Evolutionary conservation across 2,329 filamentous ascomycete genomes (phyloP).

Genomic region (Daldinia eschscholtzii): DNA sequence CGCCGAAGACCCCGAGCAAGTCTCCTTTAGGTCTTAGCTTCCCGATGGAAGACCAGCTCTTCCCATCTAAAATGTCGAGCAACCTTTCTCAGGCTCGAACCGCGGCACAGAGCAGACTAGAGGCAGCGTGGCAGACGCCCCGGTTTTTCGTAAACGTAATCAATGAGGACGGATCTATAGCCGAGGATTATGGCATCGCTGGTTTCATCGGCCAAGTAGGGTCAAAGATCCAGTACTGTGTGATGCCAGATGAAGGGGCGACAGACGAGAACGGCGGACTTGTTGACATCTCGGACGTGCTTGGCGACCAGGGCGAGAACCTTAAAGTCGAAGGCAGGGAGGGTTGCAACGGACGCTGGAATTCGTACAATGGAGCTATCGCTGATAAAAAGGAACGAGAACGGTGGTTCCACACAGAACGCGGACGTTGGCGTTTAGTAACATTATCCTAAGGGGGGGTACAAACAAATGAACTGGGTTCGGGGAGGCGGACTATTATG

Average conservation of each 20-base stretch:
- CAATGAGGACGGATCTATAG: conserved; percentile 64
- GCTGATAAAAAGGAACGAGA: conserved; percentile 62
- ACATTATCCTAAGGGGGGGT: conserved; percentile 35
- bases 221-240: conserved; percentile 70
- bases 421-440: conserved; percentile 58
- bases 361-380: conserved; percentile 48
- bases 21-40: conserved; percentile 46
- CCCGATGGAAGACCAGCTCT: conserved; percentile 46
- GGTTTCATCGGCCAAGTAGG: conserved; percentile 72
- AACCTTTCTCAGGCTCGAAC: conserved; percentile 67
- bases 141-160: conserved; percentile 70
- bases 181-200: conserved; percentile 67
- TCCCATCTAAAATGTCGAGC: conserved; percentile 54
- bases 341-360: conserved; percentile 64
- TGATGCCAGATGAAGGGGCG: conserved; percentile 69
- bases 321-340: conserved; percentile 51
- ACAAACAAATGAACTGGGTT: background rate
- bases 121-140: conserved; percentile 54
- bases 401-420: conserved; percentile 65
- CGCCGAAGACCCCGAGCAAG: conserved; percentile 45
- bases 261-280: conserved; percentile 69
- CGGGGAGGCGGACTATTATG: background rate
- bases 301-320: conserved; percentile 63
- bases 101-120: conserved; percentile 66
- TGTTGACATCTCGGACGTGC: conserved; percentile 64